Base-by-base conservation (phyloP, 345 rosid genomes). In the Populus alba region DNA sequence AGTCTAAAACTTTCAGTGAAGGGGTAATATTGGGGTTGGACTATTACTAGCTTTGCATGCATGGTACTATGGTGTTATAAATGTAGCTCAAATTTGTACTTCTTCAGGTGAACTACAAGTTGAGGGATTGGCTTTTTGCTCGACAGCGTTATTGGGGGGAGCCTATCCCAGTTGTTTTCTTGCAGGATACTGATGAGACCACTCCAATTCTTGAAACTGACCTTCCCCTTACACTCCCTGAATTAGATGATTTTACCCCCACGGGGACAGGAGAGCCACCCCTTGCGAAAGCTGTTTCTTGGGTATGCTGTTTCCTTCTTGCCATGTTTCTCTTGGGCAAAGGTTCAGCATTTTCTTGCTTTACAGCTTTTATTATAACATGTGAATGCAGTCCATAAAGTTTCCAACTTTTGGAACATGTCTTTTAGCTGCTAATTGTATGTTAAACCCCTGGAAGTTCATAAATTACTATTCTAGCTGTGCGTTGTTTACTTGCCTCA, bases 131-230 rank as follows among this genome's bases (percentile, higher is more conserved):
- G 99, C 94, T 95, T 80, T 95, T 95, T 89, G 98, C 99, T 75
- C 81, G 98, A 79, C 99, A 95, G 77, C 98, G 99, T 11, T 95
- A 95, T 80, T 95, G 99, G 99, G 99, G 98, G 11, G 99, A 95
- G 83, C 99, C 99, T 78, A 93, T 95, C 62, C 99, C 99, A 0
- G 88, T 95, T 71, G 74, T 93, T 70, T 92, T 92, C 83, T 75
- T 86, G 81, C 91, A 93, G 75, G 96, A 87, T 55, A 85, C 85
- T 38, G 83, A 87, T 75, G 99, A 92, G 86, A 85, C 86, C 35
- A 70, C 89, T 84, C 94, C 98, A 8, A 85, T 93, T 74, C 83
- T 55, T 68, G 98, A 95, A 85, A 75, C 87, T 71, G 97, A 92
- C 72, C 79, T 95, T 80, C 98, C 98, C 71, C 97, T 95, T 71